These are phyloP conservation scores for Phytophthora ohioensis DNA, from an alignment of 352 stramenopile species.

Conservation along the genomic window DNA sequence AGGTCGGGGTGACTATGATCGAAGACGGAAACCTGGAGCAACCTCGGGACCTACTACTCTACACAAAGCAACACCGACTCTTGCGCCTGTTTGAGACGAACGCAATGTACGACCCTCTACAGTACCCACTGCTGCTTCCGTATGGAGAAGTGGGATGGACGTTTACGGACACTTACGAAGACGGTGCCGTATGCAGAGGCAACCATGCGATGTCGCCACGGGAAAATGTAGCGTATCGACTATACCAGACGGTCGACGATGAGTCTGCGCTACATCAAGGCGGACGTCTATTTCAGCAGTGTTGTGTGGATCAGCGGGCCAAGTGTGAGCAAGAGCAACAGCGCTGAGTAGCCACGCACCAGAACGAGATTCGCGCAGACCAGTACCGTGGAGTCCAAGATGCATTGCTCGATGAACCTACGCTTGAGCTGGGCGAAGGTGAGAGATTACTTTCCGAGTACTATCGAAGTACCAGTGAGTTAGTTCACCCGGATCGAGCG, in stretches of 20 bases:
- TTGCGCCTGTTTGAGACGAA: constrained; percentile 14
- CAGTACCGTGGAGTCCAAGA: no score
- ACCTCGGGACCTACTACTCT: not conserved
- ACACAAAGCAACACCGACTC: not conserved
- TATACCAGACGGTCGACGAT: not conserved
- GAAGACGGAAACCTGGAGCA: not conserved
- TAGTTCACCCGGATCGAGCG: no score
- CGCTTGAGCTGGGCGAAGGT: no score
- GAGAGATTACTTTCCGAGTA: no score
- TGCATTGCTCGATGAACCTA: no score
- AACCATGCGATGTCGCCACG: not conserved
- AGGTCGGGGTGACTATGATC: constrained; percentile 3
- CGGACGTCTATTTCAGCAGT: no score
- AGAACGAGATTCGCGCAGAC: no score
- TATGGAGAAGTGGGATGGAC: constrained; percentile 19
- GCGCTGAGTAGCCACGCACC: no score
- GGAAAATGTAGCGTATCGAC: not conserved
- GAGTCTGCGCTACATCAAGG: no score
- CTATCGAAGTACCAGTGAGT: no score
- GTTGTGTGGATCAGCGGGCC: no score
- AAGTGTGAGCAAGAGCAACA: no score
- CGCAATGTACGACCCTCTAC: constrained; percentile 9
- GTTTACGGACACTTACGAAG: constrained; percentile 4
- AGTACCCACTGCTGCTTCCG: constrained; percentile 13
- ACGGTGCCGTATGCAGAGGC: not conserved